Percentiles rank a stretch among this genome's conserved stretches.
Conservation (phyloP, 345 rosid species). For the Microthlaspi erraticum region DNA sequence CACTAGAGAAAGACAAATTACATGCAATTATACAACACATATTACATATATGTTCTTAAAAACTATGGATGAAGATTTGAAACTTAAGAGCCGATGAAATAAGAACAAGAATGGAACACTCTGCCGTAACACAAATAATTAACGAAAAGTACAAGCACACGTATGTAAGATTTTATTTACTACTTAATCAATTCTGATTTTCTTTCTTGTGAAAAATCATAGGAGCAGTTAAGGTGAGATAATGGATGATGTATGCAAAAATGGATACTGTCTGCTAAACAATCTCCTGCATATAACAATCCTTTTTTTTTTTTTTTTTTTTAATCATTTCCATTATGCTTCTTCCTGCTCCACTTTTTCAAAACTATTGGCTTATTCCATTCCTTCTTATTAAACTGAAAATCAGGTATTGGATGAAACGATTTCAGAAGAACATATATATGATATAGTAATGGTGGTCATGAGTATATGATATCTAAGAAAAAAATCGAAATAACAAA, state of each 20-base stretch:
- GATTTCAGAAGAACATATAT: neutral
- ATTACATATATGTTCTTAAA: too few relatives aligned
- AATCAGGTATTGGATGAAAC: neutral
- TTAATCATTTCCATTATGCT: neutral
- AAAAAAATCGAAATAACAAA: neutral
- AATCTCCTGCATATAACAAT: neutral
- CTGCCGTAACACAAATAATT: too few relatives aligned
- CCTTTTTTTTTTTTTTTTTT: neutral
- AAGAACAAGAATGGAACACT: too few relatives aligned
- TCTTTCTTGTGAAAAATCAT: neutral
- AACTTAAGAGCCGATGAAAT: too few relatives aligned
- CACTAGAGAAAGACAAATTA: neutral
- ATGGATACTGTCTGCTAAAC: conserved; percentile 35
- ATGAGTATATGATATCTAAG: too few relatives aligned
- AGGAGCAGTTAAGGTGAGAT: conserved; percentile 49
- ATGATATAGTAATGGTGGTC: too few relatives aligned
- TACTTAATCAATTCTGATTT: neutral
- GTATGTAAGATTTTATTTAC: neutral
- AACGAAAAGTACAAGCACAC: neutral
- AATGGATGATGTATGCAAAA: conserved; percentile 43
- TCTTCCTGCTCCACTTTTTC: conserved; percentile 49
- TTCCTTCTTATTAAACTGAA: neutral
- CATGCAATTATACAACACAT: too few relatives aligned
- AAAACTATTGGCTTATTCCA: conserved; percentile 21
- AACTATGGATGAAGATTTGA: too few relatives aligned